A percentile compares a stretch with the other conserved stretches of the same genome.
Evolutionary conservation across 768 basidiomycete genomes (phyloP).

Genomic region (Cystobasidiopsis lactophilus): DNA sequence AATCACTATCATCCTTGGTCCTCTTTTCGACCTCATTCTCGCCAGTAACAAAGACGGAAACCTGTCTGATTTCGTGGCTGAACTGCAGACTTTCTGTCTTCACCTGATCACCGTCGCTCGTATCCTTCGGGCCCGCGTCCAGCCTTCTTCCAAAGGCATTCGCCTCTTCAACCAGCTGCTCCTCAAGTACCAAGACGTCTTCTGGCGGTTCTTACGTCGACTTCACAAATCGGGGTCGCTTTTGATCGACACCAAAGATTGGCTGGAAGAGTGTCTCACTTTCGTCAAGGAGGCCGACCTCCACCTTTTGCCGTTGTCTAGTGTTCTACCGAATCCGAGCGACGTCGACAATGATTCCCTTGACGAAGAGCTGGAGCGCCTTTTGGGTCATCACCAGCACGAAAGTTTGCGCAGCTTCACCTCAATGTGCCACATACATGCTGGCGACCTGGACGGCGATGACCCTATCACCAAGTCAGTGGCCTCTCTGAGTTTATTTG

Average conservation of each 20-base stretch:
- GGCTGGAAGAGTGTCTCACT: slow-evolving; percentile 7
- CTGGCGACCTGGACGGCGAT: slow-evolving; percentile 12
- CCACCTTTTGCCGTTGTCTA: slow-evolving; percentile 9
- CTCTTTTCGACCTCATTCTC: no score
- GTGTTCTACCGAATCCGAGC: slow-evolving; percentile 3
- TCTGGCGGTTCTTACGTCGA: slow-evolving; percentile 8
- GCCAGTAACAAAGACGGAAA: no score
- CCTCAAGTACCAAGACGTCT: slow-evolving; percentile 5
- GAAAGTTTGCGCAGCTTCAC: slow-evolving; percentile 2
- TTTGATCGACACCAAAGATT: slow-evolving; percentile 13
- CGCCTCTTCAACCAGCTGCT: slow-evolving; percentile 11
- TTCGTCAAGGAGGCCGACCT: slow-evolving; percentile 13
- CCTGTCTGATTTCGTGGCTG: no score
- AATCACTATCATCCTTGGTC: no score
- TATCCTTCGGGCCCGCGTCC: no score
- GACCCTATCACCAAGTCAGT: slow-evolving; percentile 12
- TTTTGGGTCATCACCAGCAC: slow-evolving; percentile 4
- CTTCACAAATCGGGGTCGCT: slow-evolving; percentile 10
- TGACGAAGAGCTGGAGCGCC: slow-evolving; percentile 11
- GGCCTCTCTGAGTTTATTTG: background rate
- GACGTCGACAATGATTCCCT: slow-evolving; percentile 8
- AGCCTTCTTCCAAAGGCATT: slow-evolving; percentile 4
- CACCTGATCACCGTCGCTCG: no score
- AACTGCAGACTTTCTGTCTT: no score
- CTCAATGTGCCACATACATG: background rate